Evolutionary conservation across 176 grass and related monocot species (phyloP).

Genomic region (Phoenix dactylifera): DNA sequence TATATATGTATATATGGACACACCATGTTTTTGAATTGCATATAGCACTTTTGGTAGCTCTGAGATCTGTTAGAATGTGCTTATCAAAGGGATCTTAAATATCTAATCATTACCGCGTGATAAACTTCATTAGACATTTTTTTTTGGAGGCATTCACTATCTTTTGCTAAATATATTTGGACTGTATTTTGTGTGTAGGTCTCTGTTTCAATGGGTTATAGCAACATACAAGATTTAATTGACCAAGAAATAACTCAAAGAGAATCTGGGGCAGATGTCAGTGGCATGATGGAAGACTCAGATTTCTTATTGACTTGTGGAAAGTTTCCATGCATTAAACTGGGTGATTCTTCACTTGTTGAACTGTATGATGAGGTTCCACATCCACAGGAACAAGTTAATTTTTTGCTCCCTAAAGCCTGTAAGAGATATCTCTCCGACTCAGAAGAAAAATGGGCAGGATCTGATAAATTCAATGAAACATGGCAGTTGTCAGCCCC

Average conservation of each 20-base stretch:
- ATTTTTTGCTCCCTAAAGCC: slow-evolving; percentile 30
- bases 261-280: slow-evolving; percentile 29
- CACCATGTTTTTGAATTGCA: no score
- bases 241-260: slow-evolving; percentile 43
- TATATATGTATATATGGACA: no score
- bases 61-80: no score
- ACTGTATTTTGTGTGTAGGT: slow-evolving; percentile 40
- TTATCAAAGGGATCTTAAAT: no score
- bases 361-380: slow-evolving; percentile 60
- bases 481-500: slow-evolving; percentile 21
- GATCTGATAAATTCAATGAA: slow-evolving; percentile 24
- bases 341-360: slow-evolving; percentile 61
- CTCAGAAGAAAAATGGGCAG: slow-evolving; percentile 41
- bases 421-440: slow-evolving; percentile 27
- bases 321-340: slow-evolving; percentile 76
- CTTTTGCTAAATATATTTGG: slow-evolving; percentile 13
- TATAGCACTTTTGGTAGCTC: no score
- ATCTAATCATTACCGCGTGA: no score
- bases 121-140: no score
- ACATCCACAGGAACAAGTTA: slow-evolving; percentile 26
- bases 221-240: slow-evolving; percentile 41
- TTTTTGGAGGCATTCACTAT: background rate
- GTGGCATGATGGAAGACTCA: slow-evolving; percentile 49
- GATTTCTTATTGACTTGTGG: slow-evolving; percentile 42
- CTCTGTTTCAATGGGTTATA: slow-evolving; percentile 60